A percentile compares a stretch with the other conserved stretches of the same genome.
Evolutionary conservation across 306 rosid genomes (phyloP).

Genomic region (Rubus idaeus): DNA sequence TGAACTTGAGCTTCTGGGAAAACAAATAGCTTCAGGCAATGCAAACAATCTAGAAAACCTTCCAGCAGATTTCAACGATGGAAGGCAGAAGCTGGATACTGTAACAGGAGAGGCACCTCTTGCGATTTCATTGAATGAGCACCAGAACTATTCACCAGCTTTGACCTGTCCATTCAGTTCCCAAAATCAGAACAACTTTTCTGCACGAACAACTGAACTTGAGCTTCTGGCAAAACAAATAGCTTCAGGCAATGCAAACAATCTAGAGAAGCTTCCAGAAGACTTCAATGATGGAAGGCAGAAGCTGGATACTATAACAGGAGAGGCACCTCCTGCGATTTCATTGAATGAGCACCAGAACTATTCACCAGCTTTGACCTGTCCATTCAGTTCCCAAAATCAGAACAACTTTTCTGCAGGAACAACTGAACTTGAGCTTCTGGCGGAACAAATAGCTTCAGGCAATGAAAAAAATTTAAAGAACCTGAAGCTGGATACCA

Average conservation of each 20-base stretch:
- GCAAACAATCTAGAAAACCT: conserved; percentile 2
- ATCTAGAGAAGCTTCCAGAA: conserved; percentile 3
- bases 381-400: conserved; percentile 13
- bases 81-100: conserved; percentile 22
- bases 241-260: conserved; percentile 2
- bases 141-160: not conserved
- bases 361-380: not conserved
- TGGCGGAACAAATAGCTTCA: not conserved
- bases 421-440: not conserved
- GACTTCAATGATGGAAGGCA: conserved; percentile 20
- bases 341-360: conserved; percentile 16
- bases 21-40: not conserved
- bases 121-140: conserved; percentile 20
- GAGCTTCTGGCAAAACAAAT: not conserved
- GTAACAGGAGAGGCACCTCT: conserved; percentile 3
- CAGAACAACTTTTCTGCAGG: conserved; percentile 20
- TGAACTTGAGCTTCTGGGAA: not conserved
- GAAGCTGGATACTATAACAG: conserved; percentile 9
- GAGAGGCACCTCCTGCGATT: conserved; percentile 15
- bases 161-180: conserved; percentile 6
- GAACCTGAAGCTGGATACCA: conserved; percentile 8
- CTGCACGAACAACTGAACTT: conserved; percentile 3
- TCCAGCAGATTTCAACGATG: conserved; percentile 14
- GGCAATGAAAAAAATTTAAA: conserved; percentile 3
- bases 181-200: conserved; percentile 18